These are phyloP conservation scores for Bjerkandera adusta DNA, from an alignment of 1,284 basidiomycete species.

Conservation along the genomic window DNA sequence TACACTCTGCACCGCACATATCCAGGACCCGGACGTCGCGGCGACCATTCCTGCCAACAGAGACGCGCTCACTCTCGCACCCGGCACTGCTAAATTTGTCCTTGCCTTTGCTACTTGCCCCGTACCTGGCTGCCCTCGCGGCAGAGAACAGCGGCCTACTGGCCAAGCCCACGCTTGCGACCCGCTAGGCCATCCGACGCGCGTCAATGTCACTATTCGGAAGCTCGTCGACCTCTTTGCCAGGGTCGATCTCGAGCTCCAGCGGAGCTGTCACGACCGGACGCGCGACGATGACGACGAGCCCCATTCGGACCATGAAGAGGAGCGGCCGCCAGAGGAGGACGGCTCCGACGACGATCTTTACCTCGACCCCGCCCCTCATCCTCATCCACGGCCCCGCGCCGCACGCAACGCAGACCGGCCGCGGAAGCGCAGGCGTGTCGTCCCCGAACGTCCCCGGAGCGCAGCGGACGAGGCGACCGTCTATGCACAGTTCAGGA, in stretches of 20 bases:
- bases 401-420: conserved; percentile 10
- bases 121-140: no score
- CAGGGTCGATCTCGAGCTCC: no score
- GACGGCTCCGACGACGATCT: conserved; percentile 22
- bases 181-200: no score
- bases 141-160: no score
- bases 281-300: conserved; percentile 18
- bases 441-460: conserved; percentile 35
- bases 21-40: conserved; percentile 11
- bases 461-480: conserved; percentile 14
- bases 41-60: no score
- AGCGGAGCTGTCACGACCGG: conserved; percentile 3
- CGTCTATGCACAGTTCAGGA: conserved; percentile 48
- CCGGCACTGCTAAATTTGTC: no score
- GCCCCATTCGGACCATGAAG: conserved; percentile 6
- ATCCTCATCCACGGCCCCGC: no score
- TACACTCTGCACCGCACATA: conserved; percentile 31
- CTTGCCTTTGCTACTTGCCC: no score
- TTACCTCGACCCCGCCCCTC: conserved; percentile 23
- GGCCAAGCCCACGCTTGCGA: no score
- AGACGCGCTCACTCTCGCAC: no score
- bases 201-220: no score
- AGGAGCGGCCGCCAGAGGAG: conserved; percentile 9
- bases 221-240: no score
- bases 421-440: conserved; percentile 15